A percentile compares a stretch with the other conserved stretches of the same genome.
Evolutionary conservation across 2,329 filamentous ascomycete species (phyloP).

Genomic region (Massarina eburnea): DNA sequence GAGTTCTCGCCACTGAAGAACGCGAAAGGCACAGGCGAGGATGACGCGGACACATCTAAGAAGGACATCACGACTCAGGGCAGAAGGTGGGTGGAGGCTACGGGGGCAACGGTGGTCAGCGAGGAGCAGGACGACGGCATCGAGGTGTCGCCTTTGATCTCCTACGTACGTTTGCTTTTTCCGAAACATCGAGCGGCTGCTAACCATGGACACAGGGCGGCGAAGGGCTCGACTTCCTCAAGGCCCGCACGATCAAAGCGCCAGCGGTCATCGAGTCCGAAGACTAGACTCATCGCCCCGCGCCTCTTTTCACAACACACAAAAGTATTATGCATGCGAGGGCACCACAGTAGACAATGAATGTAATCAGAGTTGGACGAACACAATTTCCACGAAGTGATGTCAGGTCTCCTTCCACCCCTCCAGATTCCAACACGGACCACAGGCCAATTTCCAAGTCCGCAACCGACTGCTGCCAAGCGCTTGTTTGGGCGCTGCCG

Average conservation of each 20-base stretch:
- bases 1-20: constrained; percentile 99
- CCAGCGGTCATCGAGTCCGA: constrained; percentile 67
- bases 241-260: constrained; percentile 61
- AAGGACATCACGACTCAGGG: constrained; percentile 89
- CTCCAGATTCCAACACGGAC: not conserved
- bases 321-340: not conserved
- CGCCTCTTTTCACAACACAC: not conserved
- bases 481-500: not conserved
- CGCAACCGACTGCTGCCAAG: not conserved
- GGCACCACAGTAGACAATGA: not conserved
- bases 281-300: constrained; percentile 30
- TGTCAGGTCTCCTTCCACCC: not conserved
- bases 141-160: constrained; percentile 89
- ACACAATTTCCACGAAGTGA: not conserved
- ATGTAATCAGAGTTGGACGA: not conserved
- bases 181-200: not conserved
- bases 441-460: not conserved
- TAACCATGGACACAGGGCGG: constrained; percentile 51
- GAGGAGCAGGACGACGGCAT: constrained; percentile 63
- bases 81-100: constrained; percentile 78
- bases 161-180: constrained; percentile 73
- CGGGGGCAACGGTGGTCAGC: constrained; percentile 73
- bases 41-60: constrained; percentile 92
- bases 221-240: constrained; percentile 64
- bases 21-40: constrained; percentile 75